These are phyloP conservation scores for Leccinum barrowsii DNA, from an alignment of 768 basidiomycete species.

Conservation along the genomic window DNA sequence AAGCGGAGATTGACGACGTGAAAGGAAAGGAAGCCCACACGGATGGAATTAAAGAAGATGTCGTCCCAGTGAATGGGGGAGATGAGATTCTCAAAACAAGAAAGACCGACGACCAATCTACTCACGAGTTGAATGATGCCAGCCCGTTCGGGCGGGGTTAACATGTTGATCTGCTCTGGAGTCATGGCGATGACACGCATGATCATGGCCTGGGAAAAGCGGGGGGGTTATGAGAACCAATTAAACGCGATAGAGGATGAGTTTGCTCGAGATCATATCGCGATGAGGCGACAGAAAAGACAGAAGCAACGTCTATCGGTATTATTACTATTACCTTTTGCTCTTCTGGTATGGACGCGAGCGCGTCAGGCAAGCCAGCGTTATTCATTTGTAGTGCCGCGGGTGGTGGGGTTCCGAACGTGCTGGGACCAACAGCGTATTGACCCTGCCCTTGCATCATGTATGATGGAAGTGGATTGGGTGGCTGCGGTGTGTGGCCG, in stretches of 20 bases:
- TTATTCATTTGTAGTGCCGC: constrained; percentile 18
- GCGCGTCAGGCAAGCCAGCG: constrained; percentile 42
- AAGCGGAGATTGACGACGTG: constrained; percentile 15
- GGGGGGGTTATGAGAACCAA: constrained; percentile 10
- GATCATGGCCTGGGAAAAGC: constrained; percentile 54
- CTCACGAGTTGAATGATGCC: constrained; percentile 82
- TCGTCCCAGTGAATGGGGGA: not conserved
- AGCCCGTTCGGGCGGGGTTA: constrained; percentile 70
- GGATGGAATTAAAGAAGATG: too few relatives aligned
- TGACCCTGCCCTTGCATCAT: constrained; percentile 16
- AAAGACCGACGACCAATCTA: constrained; percentile 15
- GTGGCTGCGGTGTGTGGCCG: constrained; percentile 25
- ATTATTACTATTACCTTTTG: constrained; percentile 50
- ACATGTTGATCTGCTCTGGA: constrained; percentile 72
- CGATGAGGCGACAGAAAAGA: constrained; percentile 3
- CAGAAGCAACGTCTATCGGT: constrained; percentile 8
- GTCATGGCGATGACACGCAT: constrained; percentile 80
- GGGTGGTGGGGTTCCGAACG: constrained; percentile 22
- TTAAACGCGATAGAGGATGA: not conserved
- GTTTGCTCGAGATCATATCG: not conserved
- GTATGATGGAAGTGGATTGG: constrained; percentile 17
- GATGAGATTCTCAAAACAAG: not conserved
- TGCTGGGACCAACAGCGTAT: constrained; percentile 14
- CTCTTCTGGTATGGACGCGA: constrained; percentile 62
- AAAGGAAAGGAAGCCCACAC: too few relatives aligned